Percentiles rank a stretch among this genome's conserved stretches.
phyloP scores from a whole-genome alignment of 768 basidiomycete species.

The Cubamyces sp. region DNA sequence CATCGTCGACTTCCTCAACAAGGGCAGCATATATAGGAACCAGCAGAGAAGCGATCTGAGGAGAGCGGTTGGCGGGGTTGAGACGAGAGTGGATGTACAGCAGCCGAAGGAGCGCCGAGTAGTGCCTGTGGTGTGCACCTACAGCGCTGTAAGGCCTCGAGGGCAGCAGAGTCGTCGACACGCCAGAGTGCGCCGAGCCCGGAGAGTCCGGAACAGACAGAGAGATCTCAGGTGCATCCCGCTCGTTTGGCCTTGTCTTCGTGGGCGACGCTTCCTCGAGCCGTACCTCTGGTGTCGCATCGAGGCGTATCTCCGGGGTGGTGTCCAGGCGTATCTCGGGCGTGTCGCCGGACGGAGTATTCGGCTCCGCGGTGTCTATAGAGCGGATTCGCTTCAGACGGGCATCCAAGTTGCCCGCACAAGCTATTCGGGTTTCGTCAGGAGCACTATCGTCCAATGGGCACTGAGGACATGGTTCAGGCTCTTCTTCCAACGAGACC shows the following conservation, averaged over 20 bases:
- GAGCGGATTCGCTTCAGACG: conserved; percentile 52
- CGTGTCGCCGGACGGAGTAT: conserved; percentile 26
- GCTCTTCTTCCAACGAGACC: conserved; percentile 52
- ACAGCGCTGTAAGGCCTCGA: conserved; percentile 50
- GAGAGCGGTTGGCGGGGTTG: conserved; percentile 73
- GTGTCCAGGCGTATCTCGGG: conserved; percentile 45
- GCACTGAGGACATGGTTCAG: conserved; percentile 47
- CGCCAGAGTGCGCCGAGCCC: conserved; percentile 27
- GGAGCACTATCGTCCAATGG: conserved; percentile 55
- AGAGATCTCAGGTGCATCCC: conserved; percentile 36
- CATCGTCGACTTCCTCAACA: conserved; percentile 60
- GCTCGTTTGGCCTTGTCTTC: conserved; percentile 20
- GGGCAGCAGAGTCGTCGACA: conserved; percentile 49
- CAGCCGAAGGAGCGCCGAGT: conserved; percentile 66
- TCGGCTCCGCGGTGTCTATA: conserved; percentile 29
- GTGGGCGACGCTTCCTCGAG: conserved; percentile 37
- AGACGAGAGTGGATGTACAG: conserved; percentile 72
- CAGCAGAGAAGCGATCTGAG: conserved; percentile 69
- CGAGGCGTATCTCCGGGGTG: conserved; percentile 47
- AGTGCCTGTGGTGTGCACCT: conserved; percentile 60
- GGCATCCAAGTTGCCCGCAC: conserved; percentile 55
- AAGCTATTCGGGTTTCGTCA: conserved; percentile 51
- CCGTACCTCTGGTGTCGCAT: conserved; percentile 46
- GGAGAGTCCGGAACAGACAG: conserved; percentile 42
- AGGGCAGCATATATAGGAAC: conserved; percentile 70